Conservation (phyloP, 345 rosid genomes). For the Euphorbia peplus region DNA sequence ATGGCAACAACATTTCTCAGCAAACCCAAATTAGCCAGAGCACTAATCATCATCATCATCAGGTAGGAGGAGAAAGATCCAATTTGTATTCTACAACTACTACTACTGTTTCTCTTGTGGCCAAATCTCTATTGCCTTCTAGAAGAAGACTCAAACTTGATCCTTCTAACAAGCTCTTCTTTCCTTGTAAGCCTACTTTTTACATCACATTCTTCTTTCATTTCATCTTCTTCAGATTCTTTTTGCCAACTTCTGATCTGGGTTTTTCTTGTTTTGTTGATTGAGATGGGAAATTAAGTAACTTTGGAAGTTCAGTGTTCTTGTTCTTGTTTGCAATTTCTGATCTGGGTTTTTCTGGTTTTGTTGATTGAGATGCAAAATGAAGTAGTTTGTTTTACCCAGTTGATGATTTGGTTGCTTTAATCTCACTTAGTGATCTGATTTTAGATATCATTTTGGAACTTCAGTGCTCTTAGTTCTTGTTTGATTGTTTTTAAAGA, state of each 20-base stretch:
- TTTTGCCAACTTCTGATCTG: conserved; percentile 1
- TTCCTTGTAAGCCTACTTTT: conserved; percentile 45
- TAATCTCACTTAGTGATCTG: too few species aligned
- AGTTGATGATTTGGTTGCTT: not conserved
- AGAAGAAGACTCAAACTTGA: conserved; percentile 70
- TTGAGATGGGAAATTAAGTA: not conserved
- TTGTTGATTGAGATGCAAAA: too few species aligned
- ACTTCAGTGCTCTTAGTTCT: not conserved
- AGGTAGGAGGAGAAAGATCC: conserved; percentile 32
- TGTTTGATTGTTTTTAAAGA: not conserved
- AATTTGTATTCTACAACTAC: conserved; percentile 30
- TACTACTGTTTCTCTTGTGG: conserved; percentile 46
- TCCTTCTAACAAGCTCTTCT: conserved; percentile 69
- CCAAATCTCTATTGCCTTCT: conserved; percentile 65
- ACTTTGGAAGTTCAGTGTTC: too few species aligned
- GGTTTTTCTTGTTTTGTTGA: not conserved
- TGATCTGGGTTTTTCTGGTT: conserved; percentile 11
- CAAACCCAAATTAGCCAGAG: too few species aligned
- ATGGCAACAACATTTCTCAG: conserved; percentile 24
- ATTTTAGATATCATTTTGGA: not conserved
- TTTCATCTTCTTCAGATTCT: not conserved
- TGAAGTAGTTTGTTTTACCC: not conserved
- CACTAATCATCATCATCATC: conserved; percentile 12
- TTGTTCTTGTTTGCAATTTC: not conserved
- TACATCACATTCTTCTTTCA: not conserved